Percentiles rank a stretch among this genome's conserved stretches.
Evolutionary conservation across 2,329 filamentous ascomycete species (phyloP).

Genomic region (Corinectria fuckeliana): DNA sequence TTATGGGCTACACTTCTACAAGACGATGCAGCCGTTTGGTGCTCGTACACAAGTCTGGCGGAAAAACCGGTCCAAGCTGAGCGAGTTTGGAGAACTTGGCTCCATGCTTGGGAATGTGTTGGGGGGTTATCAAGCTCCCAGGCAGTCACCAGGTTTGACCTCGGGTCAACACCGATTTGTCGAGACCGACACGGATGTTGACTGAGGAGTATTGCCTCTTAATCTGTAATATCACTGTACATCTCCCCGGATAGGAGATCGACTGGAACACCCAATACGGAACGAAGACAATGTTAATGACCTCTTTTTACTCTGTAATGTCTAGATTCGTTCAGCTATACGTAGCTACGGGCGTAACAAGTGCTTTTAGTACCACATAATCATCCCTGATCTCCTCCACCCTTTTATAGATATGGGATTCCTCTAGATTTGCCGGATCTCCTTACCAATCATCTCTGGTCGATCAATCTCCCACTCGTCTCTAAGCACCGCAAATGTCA

Average conservation of each 20-base stretch:
- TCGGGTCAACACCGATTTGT: conserved; percentile 39
- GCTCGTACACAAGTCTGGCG: conserved; percentile 52
- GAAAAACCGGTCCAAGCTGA: conserved; percentile 42
- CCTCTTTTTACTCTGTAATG: conserved; percentile 17
- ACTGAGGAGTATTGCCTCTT: conserved; percentile 28
- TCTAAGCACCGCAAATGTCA: conserved; percentile 84
- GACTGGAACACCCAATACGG: not conserved
- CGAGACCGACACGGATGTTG: conserved; percentile 46
- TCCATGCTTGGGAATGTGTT: conserved; percentile 50
- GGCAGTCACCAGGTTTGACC: conserved; percentile 18
- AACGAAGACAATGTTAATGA: conserved; percentile 17
- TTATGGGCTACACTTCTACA: conserved; percentile 50
- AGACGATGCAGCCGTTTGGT: conserved; percentile 53
- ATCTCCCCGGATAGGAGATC: conserved; percentile 21
- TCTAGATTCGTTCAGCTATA: conserved; percentile 21
- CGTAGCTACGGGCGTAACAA: not conserved
- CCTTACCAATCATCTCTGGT: conserved; percentile 88
- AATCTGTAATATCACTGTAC: conserved; percentile 26
- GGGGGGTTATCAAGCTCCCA: conserved; percentile 33
- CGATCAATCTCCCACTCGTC: conserved; percentile 95
- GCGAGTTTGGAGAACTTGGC: conserved; percentile 55
- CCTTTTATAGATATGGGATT: conserved; percentile 8
- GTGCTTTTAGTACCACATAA: conserved; percentile 1
- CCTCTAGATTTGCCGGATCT: conserved; percentile 79
- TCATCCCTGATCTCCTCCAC: not conserved